A percentile compares a stretch with the other conserved stretches of the same genome.
Evolutionary conservation across 306 rosid species (phyloP).

Genomic region (Sindora glabra): DNA sequence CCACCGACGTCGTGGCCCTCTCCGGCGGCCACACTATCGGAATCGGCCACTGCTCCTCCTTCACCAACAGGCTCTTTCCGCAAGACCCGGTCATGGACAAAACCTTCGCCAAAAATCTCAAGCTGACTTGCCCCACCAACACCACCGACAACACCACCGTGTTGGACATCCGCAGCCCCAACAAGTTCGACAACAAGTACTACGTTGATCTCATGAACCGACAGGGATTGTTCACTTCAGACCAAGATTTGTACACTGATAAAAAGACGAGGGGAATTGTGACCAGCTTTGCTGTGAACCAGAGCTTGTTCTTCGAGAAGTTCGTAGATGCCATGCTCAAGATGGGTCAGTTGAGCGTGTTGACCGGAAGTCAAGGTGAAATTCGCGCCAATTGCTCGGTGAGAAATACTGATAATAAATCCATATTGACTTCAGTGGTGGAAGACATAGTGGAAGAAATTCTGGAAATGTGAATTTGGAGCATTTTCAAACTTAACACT

Average conservation of each 20-base stretch:
- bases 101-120: constrained; percentile 42
- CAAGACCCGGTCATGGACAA: constrained; percentile 54
- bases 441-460: constrained; percentile 15
- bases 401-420: constrained; percentile 21
- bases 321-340: constrained; percentile 54
- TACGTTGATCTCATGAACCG: constrained; percentile 58
- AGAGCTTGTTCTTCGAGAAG: constrained; percentile 42
- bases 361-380: constrained; percentile 53
- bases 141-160: constrained; percentile 24
- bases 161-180: constrained; percentile 43
- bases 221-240: constrained; percentile 58
- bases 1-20: constrained; percentile 56
- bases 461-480: constrained; percentile 13
- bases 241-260: constrained; percentile 49
- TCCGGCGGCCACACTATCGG: constrained; percentile 79
- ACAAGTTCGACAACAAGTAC: constrained; percentile 60
- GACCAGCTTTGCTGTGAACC: constrained; percentile 39
- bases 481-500: too few relatives aligned
- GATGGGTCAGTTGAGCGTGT: constrained; percentile 62
- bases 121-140: constrained; percentile 1
- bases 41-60: constrained; percentile 40
- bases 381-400: constrained; percentile 57
- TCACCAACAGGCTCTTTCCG: constrained; percentile 47
- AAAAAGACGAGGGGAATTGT: constrained; percentile 42
- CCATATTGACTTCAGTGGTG: constrained; percentile 26